These are phyloP conservation scores for Claviceps monticola DNA, from an alignment of 2,329 filamentous ascomycete genomes.

Conservation along the genomic window DNA sequence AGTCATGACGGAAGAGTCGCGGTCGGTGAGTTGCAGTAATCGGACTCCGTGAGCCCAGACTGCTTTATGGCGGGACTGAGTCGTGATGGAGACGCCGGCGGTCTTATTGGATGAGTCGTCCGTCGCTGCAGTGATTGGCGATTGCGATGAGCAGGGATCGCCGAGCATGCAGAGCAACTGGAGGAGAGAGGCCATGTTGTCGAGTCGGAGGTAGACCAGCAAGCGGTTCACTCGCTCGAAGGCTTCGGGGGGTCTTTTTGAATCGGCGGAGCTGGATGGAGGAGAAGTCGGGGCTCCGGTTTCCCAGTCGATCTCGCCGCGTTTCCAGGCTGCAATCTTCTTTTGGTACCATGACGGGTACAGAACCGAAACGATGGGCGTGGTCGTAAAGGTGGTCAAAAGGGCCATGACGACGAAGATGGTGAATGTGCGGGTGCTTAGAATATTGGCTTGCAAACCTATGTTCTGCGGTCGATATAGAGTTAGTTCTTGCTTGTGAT, in stretches of 20 bases:
- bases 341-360: conserved; percentile 54
- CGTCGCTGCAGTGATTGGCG: neutral
- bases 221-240: conserved; percentile 40
- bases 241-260: conserved; percentile 1
- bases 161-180: conserved; percentile 71
- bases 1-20: conserved; percentile 90
- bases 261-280: conserved; percentile 6
- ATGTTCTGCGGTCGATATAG: conserved; percentile 37
- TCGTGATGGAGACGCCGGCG: conserved; percentile 2
- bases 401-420: conserved; percentile 93
- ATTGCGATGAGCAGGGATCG: conserved; percentile 19
- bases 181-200: conserved; percentile 71
- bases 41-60: conserved; percentile 73
- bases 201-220: conserved; percentile 69
- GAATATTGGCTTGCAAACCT: conserved; percentile 67
- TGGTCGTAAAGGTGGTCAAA: conserved; percentile 72
- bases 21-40: conserved; percentile 75
- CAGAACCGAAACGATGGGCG: conserved; percentile 56
- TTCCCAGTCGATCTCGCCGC: conserved; percentile 84
- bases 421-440: conserved; percentile 72
- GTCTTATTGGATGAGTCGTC: conserved; percentile 8
- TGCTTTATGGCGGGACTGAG: conserved; percentile 1
- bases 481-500: neutral
- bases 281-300: conserved; percentile 9
- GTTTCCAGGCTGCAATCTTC: conserved; percentile 45